Base-by-base conservation (phyloP, 192 early-diverging fungal species). In the Entomortierella beljakovae region DNA sequence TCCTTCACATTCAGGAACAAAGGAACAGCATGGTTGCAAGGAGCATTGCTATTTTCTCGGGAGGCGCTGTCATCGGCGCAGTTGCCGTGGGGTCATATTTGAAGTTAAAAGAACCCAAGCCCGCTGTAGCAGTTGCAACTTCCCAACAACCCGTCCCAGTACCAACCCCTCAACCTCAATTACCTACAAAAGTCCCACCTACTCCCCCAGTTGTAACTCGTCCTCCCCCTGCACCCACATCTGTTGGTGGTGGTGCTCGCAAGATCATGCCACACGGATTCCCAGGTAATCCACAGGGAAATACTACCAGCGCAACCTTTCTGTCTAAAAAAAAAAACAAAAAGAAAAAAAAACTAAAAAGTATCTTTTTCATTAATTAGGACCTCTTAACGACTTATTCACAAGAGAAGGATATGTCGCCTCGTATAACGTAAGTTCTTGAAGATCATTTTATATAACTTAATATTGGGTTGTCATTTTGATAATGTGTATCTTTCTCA, bases 371-470 rank as follows among this genome's bases (percentile, higher is more conserved):
- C 3, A 29, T 48, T 40, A 23, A 57, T 71, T 85, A 81, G 93
- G 93, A 23, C 92, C 94, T 5, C 81, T 95, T n/a, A 90, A 88
- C 49, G 94, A 96, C 70, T 70, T 90, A 23, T 70, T 94, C 15
- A 58, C 87, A 35, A 84, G 92, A 33, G 87, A 88, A 34, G 87
- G 89, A 50, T 96, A 94, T 80, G 87, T 90, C 3, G 83, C 85
- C 6, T 93, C 91, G 1, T 96, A 88, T 80, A 96, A 95, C 84
- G 75, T 52, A 79, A 60, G 61, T 46, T 11, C 22, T 28, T 11
- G 13, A 18, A 33, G 20, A 34, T n/a, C 35, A 15, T 10, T 11
- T 46, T 3, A 20, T 3, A 11, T 20, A 46, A n/a, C n/a, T n/a
- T n/a, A n/a, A n/a, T n/a, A n/a, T n/a, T n/a, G n/a, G 5, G 43